Base-by-base conservation (phyloP, 148 eudicot genomes). In the Heliamphora exappendiculata region DNA sequence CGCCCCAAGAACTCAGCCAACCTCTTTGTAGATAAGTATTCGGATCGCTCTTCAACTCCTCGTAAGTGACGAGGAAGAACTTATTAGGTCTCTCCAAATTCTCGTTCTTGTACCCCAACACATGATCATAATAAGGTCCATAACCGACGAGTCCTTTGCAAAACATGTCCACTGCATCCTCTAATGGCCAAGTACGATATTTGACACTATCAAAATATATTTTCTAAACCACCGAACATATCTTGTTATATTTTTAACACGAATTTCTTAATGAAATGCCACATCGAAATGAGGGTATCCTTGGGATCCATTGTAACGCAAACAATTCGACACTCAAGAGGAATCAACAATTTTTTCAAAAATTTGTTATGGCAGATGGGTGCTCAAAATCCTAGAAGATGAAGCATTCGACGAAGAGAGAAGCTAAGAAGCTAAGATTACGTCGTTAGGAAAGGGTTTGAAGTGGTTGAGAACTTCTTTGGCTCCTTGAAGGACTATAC, bases 81-180 rank as follows among this genome's bases (percentile, higher is more conserved):
- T 67, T 79, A 6, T 49, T 5, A 0, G 82, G 80, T 28, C 59
- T 72, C 69, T 82, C 80, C 33, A 76, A 28, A 51, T 82, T 76
- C 64, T 58, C 72, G 20, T 82, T 67, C 5, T 9, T 36, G 53
- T 80, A 83, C 47, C 73, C 81, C 39, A 75, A 37, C 54, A 77
- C 83, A 75, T 76, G 82, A 17, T 83, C 86, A 44, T 69, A 73
- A 62, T 73, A 83, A 8, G 83, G 67, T 42, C 86, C 85, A 51
- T 45, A 72, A 20, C 7, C 0, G 58, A 3, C 12, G n/a, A n/a
- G n/a, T n/a, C 85, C 85, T 0, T 16, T 31, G 39, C 80, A 76
- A 54, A 84, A 84, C n/a, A n/a, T 49, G 29, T 84, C 81, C 24
- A 80, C 81, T 16, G 75, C 81, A 11, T 28, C 74, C 53, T 80